phyloP scores from a whole-genome alignment of 495 filamentous ascomycete species.

The Viridothelium virens region DNA sequence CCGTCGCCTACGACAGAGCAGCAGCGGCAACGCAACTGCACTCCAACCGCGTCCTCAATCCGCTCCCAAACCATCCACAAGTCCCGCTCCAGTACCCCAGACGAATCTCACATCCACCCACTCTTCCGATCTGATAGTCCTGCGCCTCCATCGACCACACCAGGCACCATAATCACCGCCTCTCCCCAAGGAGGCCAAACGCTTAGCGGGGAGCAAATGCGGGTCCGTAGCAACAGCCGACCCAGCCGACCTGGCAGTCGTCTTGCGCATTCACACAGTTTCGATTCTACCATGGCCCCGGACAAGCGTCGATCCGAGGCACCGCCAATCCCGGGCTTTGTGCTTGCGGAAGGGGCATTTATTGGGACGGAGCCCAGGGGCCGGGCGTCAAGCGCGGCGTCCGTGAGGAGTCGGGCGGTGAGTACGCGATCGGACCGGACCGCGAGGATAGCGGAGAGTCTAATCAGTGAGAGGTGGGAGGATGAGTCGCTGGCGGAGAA shows the following conservation, averaged over 20 bases:
- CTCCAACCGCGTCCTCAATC: constrained; percentile 17
- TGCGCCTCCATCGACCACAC: constrained; percentile 58
- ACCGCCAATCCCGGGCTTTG: not conserved
- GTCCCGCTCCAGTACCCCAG: constrained; percentile 33
- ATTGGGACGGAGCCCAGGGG: not conserved
- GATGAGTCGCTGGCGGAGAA: not conserved
- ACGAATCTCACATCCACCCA: constrained; percentile 75
- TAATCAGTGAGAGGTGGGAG: not conserved
- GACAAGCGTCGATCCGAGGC: not conserved
- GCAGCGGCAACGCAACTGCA: constrained; percentile 16
- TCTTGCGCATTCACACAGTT: not conserved
- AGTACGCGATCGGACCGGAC: constrained; percentile 3
- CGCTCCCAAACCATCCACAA: constrained; percentile 10
- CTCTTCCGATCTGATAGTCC: constrained; percentile 73
- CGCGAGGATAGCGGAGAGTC: not conserved
- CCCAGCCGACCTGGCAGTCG: not conserved
- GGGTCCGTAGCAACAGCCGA: not conserved
- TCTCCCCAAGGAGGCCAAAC: constrained; percentile 59
- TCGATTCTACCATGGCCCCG: not conserved
- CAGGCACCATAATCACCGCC: constrained; percentile 63
- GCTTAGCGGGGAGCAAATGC: not conserved
- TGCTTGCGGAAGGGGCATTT: constrained; percentile 5
- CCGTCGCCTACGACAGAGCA: constrained; percentile 4
- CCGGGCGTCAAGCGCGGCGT: not conserved
- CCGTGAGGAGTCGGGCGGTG: constrained; percentile 1